A percentile compares a stretch with the other conserved stretches of the same genome.
These are phyloP conservation scores for Ochromonas danica DNA, from an alignment of 108 stramenopile species.

Conservation along the genomic window DNA sequence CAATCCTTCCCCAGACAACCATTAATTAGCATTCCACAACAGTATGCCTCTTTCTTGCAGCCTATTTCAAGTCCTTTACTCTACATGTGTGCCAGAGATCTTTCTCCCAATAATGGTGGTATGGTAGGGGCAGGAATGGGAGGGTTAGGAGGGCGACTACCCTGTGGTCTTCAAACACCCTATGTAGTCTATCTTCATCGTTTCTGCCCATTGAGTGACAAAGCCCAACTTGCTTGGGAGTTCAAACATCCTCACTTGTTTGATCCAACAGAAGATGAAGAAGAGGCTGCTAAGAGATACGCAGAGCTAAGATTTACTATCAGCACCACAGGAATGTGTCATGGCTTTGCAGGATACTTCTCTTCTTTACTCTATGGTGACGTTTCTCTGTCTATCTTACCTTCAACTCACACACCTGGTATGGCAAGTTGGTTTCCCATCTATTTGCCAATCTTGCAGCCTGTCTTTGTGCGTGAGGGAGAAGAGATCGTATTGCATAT, in stretches of 20 bases:
- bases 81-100: constrained; percentile 50
- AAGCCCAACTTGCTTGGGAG: constrained; percentile 71
- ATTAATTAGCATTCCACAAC: constrained; percentile 50
- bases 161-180: constrained; percentile 88
- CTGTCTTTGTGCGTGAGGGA: constrained; percentile 66
- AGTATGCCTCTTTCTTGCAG: constrained; percentile 81
- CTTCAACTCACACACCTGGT: constrained; percentile 76
- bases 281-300: too few relatives aligned
- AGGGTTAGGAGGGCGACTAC: too few relatives aligned
- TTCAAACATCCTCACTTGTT: constrained; percentile 92
- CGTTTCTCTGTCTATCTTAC: constrained; percentile 79
- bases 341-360: constrained; percentile 89
- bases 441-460: constrained; percentile 80
- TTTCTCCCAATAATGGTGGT: too few relatives aligned
- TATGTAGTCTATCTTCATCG: constrained; percentile 93
- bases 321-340: too few relatives aligned
- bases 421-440: constrained; percentile 97
- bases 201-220: constrained; percentile 72
- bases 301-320: too few relatives aligned
- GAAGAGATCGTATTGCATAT: constrained; percentile 69
- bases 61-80: constrained; percentile 84
- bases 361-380: constrained; percentile 74
- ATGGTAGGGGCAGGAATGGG: too few relatives aligned
- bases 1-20: constrained; percentile 72
- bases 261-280: too few relatives aligned